Conservation (phyloP, 2,329 filamentous ascomycete species). For the Pseudopithomyces maydicus region DNA sequence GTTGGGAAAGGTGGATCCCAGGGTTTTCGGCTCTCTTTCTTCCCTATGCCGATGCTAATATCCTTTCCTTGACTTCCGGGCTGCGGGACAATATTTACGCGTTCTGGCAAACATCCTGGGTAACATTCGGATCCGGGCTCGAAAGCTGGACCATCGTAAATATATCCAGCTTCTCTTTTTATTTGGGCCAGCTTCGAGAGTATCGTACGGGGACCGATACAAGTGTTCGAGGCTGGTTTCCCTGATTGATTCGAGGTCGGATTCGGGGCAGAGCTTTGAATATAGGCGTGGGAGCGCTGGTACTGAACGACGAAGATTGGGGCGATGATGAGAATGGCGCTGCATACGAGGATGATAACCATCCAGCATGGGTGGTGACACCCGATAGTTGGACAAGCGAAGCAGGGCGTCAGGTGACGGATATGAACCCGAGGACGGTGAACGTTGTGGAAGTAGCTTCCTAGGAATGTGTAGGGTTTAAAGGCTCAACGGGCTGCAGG, state of each 20-base stretch:
- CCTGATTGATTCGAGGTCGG: not conserved
- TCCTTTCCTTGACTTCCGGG: too few species aligned
- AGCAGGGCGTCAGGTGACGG: not conserved
- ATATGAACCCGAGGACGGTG: not conserved
- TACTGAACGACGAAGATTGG: conserved; percentile 29
- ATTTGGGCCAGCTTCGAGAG: not conserved
- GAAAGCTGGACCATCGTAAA: not conserved
- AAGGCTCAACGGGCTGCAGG: too few species aligned
- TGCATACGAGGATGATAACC: conserved; percentile 23
- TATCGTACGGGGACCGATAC: not conserved
- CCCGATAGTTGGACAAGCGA: not conserved
- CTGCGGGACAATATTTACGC: not conserved
- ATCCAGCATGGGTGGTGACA: not conserved
- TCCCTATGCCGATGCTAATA: not conserved
- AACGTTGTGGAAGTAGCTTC: not conserved
- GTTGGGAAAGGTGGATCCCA: conserved; percentile 34
- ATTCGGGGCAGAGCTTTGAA: not conserved
- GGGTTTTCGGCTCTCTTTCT: conserved; percentile 21
- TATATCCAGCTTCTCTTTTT: not conserved
- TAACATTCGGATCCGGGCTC: not conserved
- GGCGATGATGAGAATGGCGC: conserved; percentile 24
- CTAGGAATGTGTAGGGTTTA: not conserved
- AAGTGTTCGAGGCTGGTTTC: not conserved
- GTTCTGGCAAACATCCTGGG: not conserved
- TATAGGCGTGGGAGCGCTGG: conserved; percentile 12